Percentiles rank a stretch among this genome's conserved stretches.
Evolutionary conservation across 1,284 basidiomycete genomes (phyloP).

Genomic region (Ganoderma meredithae): DNA sequence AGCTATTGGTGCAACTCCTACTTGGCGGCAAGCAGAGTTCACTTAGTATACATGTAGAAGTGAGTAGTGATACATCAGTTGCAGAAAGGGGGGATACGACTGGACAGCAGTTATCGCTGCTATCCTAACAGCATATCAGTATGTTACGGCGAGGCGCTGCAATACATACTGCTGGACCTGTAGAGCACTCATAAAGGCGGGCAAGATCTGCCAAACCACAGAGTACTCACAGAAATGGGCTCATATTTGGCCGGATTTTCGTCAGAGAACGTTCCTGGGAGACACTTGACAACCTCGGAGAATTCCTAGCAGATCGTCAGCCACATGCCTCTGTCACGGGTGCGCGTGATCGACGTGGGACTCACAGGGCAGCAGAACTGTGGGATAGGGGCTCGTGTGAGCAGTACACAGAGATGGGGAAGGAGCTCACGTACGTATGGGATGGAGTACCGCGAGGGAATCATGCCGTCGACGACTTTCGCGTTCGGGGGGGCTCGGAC

Average conservation of each 20-base stretch:
- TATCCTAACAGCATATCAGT: not conserved
- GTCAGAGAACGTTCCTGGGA: conserved; percentile 60
- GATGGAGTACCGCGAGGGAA: conserved; percentile 61
- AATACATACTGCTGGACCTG: conserved; percentile 32
- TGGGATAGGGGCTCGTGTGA: not conserved
- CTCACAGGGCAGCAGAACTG: conserved; percentile 54
- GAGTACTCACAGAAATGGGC: conserved; percentile 45
- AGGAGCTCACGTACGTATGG: conserved; percentile 53
- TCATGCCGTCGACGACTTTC: conserved; percentile 43
- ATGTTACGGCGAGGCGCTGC: conserved; percentile 28
- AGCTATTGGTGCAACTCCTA: too few species aligned
- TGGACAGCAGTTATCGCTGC: not conserved
- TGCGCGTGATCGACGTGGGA: not conserved
- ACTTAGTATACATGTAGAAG: not conserved
- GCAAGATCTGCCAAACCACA: not conserved
- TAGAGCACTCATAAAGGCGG: not conserved
- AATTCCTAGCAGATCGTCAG: conserved; percentile 44
- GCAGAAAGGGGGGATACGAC: not conserved
- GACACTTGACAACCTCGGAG: conserved; percentile 51
- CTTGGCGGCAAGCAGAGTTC: not conserved
- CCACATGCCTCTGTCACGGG: not conserved
- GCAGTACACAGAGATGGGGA: too few species aligned
- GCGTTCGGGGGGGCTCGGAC: conserved; percentile 55
- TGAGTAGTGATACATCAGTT: not conserved
- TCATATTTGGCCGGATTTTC: conserved; percentile 50